Evolutionary conservation across 2,329 filamentous ascomycete species (phyloP), one percentile per base, ranked within the genome.

Genomic region (Cordyceps fumosorosea): DNA sequence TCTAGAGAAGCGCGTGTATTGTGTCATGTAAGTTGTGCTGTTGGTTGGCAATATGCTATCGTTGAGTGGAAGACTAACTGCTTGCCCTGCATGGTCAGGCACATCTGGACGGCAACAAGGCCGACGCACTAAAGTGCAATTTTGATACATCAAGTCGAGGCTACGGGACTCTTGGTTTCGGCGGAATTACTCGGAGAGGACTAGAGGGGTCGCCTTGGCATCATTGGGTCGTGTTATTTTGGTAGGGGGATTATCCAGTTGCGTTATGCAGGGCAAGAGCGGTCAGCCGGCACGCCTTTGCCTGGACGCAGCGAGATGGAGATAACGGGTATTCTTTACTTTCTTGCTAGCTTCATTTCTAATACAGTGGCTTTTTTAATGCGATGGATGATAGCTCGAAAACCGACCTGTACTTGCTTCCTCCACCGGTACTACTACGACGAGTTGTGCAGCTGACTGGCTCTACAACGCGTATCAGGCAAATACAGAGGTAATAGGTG

Each of bases 1-100:
- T 68, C 84, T 86, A 68, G 84, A 83, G 58, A 82, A 87, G 67
- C 87, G 87, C 74, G 85, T 84, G 48, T 96, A 90, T 76, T 91
- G 90, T 74, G 86, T 84, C 66, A 78, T 93, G 90, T 93, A 79
- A 83, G 89, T 84, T 22, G 37, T 84, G 10, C 22, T 22, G 37
- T 45, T 6, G 10, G 4, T n/a, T n/a, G 14, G 40, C 16, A 4
- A 44, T 44, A 16, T 18, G 40, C n/a, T 2, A 32, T 34, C 12
- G n/a, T 22, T 14, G 26, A 24, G 34, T 45, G 7, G 16, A n/a
- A 52, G 29, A 8, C 58, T 58, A n/a, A 58, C 42, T 32, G 14
- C 26, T n/a, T 7, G 29, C 29, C 5, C 29, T 5, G 29, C 29
- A 29, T 29, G 6, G 5, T 7, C 32, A 76, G 74, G 50, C 71